These are phyloP conservation scores for Hygrophoropsis aurantiaca DNA, from an alignment of 768 basidiomycete genomes.

Conservation along the genomic window DNA sequence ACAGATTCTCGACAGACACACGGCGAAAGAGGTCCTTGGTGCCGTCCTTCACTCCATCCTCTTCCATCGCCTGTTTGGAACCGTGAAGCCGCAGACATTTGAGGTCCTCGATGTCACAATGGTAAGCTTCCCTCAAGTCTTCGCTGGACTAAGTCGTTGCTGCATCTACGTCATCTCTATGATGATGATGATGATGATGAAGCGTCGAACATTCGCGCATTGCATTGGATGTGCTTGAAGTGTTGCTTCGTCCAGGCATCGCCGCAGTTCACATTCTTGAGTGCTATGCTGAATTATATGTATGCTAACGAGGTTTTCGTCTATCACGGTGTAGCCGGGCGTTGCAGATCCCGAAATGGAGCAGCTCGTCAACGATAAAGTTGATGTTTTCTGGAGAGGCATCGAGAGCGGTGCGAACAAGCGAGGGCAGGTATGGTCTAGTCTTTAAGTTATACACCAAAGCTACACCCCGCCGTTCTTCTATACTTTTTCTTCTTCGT, in stretches of 20 bases:
- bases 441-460: too few relatives aligned
- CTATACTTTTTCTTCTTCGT: too few relatives aligned
- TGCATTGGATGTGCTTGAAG: too few relatives aligned
- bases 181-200: neutral
- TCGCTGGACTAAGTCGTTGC: neutral
- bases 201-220: too few relatives aligned
- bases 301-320: too few relatives aligned
- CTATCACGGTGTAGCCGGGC: slow-evolving; percentile 53
- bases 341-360: slow-evolving; percentile 75
- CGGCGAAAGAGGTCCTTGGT: slow-evolving; percentile 70
- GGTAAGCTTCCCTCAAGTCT: slow-evolving; percentile 43
- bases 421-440: slow-evolving; percentile 58
- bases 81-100: slow-evolving; percentile 70
- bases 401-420: slow-evolving; percentile 64
- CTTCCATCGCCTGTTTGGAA: slow-evolving; percentile 82
- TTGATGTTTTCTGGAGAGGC: slow-evolving; percentile 76
- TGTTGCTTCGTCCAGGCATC: too few relatives aligned
- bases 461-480: too few relatives aligned
- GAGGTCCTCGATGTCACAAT: slow-evolving; percentile 85
- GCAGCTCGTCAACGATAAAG: slow-evolving; percentile 70
- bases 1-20: slow-evolving; percentile 71
- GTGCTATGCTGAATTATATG: too few relatives aligned
- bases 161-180: neutral
- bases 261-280: too few relatives aligned
- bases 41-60: slow-evolving; percentile 80